Evolutionary conservation across 2,329 filamentous ascomycete species (phyloP).

Genomic region (Cytospora mali): DNA sequence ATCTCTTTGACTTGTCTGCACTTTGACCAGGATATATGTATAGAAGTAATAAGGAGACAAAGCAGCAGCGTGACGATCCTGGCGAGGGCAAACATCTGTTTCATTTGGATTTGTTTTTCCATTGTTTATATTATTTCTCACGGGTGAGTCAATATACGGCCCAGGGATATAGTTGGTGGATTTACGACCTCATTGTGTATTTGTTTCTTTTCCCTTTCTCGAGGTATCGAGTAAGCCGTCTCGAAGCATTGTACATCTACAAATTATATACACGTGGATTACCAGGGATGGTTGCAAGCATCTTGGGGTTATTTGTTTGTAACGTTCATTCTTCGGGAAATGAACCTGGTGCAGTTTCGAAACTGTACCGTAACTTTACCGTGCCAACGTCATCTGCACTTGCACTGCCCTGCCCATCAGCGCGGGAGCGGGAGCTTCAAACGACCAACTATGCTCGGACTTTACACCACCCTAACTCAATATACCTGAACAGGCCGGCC

Average conservation of each 20-base stretch:
- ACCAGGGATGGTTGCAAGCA: too few relatives aligned
- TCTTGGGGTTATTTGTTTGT: too few relatives aligned
- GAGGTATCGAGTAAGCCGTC: too few relatives aligned
- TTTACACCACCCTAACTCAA: not conserved
- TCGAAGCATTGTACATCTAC: not conserved
- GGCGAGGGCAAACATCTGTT: too few relatives aligned
- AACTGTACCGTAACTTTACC: not conserved
- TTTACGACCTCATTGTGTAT: not conserved
- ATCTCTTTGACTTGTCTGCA: not conserved
- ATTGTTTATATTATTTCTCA: not conserved
- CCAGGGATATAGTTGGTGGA: not conserved
- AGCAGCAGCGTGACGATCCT: too few relatives aligned
- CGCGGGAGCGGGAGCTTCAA: slow-evolving; percentile 1
- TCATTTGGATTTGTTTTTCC: not conserved
- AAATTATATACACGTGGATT: too few relatives aligned
- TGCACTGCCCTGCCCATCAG: not conserved
- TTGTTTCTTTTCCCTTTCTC: not conserved
- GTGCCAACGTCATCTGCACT: not conserved
- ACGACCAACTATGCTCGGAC: not conserved
- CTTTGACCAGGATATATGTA: too few relatives aligned
- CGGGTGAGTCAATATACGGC: not conserved
- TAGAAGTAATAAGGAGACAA: too few relatives aligned
- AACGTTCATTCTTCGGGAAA: not conserved
- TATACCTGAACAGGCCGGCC: slow-evolving; percentile 14
- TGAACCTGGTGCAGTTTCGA: not conserved